Percentiles rank a stretch among this genome's conserved stretches.
Evolutionary conservation across 75 land plant species (phyloP).

Genomic region (Cryptomeria japonica): DNA sequence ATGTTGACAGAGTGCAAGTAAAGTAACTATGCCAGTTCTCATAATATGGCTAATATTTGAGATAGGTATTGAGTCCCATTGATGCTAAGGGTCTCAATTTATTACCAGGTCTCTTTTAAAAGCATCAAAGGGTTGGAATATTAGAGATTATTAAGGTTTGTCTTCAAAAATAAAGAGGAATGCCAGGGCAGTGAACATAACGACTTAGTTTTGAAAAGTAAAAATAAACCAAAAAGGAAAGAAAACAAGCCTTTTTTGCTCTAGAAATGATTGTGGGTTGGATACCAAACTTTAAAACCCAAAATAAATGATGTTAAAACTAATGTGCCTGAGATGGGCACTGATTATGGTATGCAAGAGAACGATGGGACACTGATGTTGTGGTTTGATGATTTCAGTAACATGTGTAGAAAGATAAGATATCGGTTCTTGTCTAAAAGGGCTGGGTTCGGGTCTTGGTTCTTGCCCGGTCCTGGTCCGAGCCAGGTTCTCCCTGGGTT

Average conservation of each 20-base stretch:
- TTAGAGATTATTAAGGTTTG: not conserved
- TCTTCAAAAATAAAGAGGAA: too few species aligned
- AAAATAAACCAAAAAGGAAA: not conserved
- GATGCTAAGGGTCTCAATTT: constrained; percentile 6
- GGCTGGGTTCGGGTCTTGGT: too few species aligned
- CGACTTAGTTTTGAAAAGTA: not conserved
- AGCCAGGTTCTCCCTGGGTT: too few species aligned
- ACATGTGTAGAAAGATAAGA: not conserved
- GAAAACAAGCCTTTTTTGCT: not conserved
- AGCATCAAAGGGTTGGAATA: constrained; percentile 9
- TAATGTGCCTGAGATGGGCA: not conserved
- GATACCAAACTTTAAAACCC: constrained; percentile 2
- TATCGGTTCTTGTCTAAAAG: too few species aligned
- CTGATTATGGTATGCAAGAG: not conserved
- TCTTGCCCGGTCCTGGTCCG: too few species aligned
- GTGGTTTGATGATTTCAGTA: constrained; percentile 11
- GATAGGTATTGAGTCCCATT: constrained; percentile 18
- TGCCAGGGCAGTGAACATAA: too few species aligned
- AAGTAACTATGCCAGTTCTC: constrained; percentile 7
- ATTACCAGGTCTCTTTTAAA: constrained; percentile 1
- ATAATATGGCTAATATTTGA: constrained; percentile 13
- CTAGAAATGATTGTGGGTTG: not conserved
- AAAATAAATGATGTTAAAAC: not conserved
- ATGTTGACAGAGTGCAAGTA: not conserved
- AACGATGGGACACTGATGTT: not conserved